Evolutionary conservation across 768 basidiomycete genomes (phyloP).

Genomic region (Floccularia luteovirens): DNA sequence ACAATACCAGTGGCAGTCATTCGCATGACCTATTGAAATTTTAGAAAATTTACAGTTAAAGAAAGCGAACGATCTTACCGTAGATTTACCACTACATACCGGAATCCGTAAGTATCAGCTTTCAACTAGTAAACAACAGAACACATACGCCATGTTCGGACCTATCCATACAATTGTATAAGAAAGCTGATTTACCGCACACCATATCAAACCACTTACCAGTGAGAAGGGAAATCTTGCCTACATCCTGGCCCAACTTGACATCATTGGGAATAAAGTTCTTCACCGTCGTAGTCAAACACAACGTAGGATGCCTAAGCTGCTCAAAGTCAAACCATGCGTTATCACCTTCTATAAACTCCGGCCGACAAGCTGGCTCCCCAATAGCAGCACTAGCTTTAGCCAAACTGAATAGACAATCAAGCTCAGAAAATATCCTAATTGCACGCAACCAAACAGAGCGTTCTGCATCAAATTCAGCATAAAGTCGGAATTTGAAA

Average conservation of each 20-base stretch:
- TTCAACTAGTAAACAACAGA: slow-evolving; percentile 3
- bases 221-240: slow-evolving; percentile 80
- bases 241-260: slow-evolving; percentile 67
- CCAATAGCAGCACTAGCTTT: slow-evolving; percentile 86
- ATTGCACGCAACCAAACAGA: slow-evolving; percentile 77
- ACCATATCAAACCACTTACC: slow-evolving; percentile 55
- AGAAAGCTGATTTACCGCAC: background rate
- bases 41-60: background rate
- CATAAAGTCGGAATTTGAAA: slow-evolving; percentile 75
- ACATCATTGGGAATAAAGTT: slow-evolving; percentile 94
- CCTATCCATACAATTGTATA: slow-evolving; percentile 28
- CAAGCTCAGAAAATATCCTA: slow-evolving; percentile 88
- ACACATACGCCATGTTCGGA: slow-evolving; percentile 79
- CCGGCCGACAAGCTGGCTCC: slow-evolving; percentile 90
- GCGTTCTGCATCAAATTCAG: slow-evolving; percentile 78
- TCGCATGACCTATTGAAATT: slow-evolving; percentile 57
- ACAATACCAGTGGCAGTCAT: slow-evolving; percentile 95
- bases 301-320: slow-evolving; percentile 83
- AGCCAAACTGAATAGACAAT: slow-evolving; percentile 89
- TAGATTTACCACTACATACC: slow-evolving; percentile 26
- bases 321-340: slow-evolving; percentile 86
- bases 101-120: slow-evolving; percentile 1
- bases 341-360: slow-evolving; percentile 71
- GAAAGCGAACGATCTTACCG: slow-evolving; percentile 15
- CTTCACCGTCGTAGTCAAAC: slow-evolving; percentile 49